Conservation (phyloP, 305 asterid genomes). For the Fraxinus paxiana region DNA sequence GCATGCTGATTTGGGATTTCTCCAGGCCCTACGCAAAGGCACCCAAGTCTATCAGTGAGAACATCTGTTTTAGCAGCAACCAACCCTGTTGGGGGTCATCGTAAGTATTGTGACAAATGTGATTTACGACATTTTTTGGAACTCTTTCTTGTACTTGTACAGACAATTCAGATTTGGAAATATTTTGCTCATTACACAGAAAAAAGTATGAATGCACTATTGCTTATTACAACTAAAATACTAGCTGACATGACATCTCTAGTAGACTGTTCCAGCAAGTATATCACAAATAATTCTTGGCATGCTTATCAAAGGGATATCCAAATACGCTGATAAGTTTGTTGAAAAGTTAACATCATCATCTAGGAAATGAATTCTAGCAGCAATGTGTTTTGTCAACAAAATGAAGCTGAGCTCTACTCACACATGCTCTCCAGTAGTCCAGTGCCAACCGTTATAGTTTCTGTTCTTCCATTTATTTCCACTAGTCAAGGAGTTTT, state of each 20-base stretch:
- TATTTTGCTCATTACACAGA: neutral
- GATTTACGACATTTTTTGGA: constrained; percentile 10
- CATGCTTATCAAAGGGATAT: neutral
- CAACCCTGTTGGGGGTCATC: constrained; percentile 96
- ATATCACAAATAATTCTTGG: neutral
- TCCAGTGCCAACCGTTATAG: neutral
- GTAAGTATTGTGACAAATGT: constrained; percentile 51
- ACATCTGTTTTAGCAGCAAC: constrained; percentile 98
- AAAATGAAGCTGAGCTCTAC: neutral
- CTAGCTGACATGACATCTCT: neutral
- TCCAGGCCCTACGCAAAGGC: constrained; percentile 93
- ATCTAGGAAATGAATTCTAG: neutral
- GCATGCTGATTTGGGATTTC: constrained; percentile 26
- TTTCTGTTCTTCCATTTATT: neutral
- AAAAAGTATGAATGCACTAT: neutral
- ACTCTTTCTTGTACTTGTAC: constrained; percentile 9
- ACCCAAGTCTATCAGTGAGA: constrained; percentile 94
- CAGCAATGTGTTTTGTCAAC: neutral
- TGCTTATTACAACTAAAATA: neutral
- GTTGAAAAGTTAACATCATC: neutral
- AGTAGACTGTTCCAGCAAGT: neutral
- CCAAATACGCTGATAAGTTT: neutral
- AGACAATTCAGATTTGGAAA: neutral
- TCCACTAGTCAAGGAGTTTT: constrained; percentile 1
- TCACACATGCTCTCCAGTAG: neutral